Evolutionary conservation across 371 early-diverging fungal genomes (phyloP).

Genomic region (Saksenaea oblongispora): DNA sequence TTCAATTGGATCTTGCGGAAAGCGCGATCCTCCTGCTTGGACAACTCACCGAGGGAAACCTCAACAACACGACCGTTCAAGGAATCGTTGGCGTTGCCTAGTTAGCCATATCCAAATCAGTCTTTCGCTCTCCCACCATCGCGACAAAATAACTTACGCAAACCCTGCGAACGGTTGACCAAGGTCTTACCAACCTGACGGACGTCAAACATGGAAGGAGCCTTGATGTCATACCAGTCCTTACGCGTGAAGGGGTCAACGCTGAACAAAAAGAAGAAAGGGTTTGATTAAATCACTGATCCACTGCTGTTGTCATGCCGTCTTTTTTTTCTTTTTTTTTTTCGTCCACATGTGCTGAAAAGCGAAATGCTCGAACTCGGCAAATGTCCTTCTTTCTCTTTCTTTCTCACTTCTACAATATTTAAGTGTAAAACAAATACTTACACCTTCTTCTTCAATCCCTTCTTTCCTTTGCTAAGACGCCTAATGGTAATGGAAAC

Average conservation of each 20-base stretch:
- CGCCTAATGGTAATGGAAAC: conserved; percentile 40
- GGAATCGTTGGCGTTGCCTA: conserved; percentile 95
- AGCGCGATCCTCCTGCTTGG: conserved; percentile 92
- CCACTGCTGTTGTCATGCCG: conserved; percentile 2
- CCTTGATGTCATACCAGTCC: conserved; percentile 99
- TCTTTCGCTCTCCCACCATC: background rate
- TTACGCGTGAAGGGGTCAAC: conserved; percentile 97
- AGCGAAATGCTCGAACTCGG: background rate
- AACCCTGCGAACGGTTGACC: conserved; percentile 99
- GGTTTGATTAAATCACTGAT: background rate
- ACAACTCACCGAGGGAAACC: conserved; percentile 97
- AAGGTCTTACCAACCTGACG: conserved; percentile 98
- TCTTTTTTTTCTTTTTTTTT: background rate
- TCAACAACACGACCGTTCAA: conserved; percentile 98
- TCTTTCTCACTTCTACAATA: background rate
- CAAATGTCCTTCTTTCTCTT: conserved; percentile 11
- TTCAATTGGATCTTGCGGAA: conserved; percentile 99
- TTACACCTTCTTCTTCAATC: conserved; percentile 96
- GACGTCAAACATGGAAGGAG: conserved; percentile 93
- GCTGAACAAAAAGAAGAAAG: conserved; percentile 37
- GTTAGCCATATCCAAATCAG: background rate
- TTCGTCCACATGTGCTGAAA: background rate
- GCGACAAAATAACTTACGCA: conserved; percentile 65
- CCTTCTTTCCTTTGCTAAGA: conserved; percentile 96
- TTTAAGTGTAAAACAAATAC: conserved; percentile 34